Base-by-base conservation (phyloP, 83 land plant genomes). In the Thuja plicata region DNA sequence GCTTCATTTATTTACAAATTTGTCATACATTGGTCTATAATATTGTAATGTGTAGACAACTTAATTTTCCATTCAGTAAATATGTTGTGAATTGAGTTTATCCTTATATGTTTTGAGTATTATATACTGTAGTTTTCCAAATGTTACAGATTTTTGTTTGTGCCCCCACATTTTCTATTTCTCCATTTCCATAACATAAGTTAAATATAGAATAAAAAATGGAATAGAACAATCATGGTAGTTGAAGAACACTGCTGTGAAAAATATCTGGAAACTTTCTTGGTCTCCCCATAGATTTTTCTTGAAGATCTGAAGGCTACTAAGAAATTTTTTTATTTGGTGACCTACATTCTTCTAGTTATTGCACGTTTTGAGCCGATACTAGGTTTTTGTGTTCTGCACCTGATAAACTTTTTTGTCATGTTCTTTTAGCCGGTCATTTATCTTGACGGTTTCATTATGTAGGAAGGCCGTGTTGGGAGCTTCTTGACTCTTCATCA, bases 221-320 rank as follows among this genome's bases (percentile, higher is more conserved):
- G 30, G 50, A 81, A 43, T 43, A 24, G 8, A 41, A 27, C 45
- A 50, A 27, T 21, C 84, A 81, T 45, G 30, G 24, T 81, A 43
- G 16, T 24, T 81, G 84, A 81, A 24, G n/a, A 43, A n/a, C 7
- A 21, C 84, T 27, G 41, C 84, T 8, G 30, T 81, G 12, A 27
- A 78, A 48, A 24, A 40, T 84, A 52, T 84, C 21, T 46, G 48
- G 86, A 50, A 46, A 84, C 8, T 46, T 84, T 84, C 57, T 50
- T 30, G 86, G 57, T 10, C 45, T 48, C 32, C 86, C 55, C 92
- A 46, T 94, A 98, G 99, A 93, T 97, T 77, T 90, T 98, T 80
- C 94, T 98, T 84, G 99, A 98, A 70, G 99, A 98, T 88, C 95
- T 94, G 52, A 98, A 97, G 94, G 89, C 93, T 38, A 88, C 95